Base-by-base conservation (phyloP, 2,329 filamentous ascomycete genomes). In the Hymenoscyphus repandus region DNA sequence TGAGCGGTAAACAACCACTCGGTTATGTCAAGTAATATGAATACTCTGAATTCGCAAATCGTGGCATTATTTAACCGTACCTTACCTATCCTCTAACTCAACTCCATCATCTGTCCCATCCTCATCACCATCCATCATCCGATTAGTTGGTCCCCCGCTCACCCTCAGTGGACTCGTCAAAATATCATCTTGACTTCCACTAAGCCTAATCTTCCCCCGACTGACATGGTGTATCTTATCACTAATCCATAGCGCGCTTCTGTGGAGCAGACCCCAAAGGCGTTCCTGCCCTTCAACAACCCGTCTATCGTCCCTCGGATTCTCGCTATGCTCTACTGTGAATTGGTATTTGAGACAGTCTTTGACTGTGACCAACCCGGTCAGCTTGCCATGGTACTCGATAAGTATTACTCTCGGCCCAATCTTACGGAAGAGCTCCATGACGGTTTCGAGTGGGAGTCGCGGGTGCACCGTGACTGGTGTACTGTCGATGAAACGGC, bases 391-490 rank as follows among this genome's bases (percentile, higher is more conserved):
- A 52, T 88, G 86, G 65, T 96, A 86, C 68, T 99, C 93, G 36
- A 96, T 86, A 3, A 99, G 77, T 45, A 99, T 92, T 5, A 96
- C 90, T 1, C 93, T 82, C 0, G 92, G 93, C 0, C 93, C 93
- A 67, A 99, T 95, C 72, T 97, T 99, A 68, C 92, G 92, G 75
- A 99, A 99, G 10, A 99, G 77, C 65, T 99, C 93, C 90, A 99
- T 96, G 31, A 95, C 92, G 0, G 93, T 99, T 70, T 99, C 93
- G 0, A 99, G 81, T 0, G 92, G 88, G 1, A 97, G 80, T 1
- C 90, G 83, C 0, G 93, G 93, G 64, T 99, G 93, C 1, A 91
- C 91, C 0, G 90, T 88, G 1, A 99, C 81, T 0, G 93, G 93
- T 0, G 91, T 95, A 7, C 85, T 78, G 66, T 99, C 92, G 47